These are phyloP conservation scores for Aspergillus ellipticus DNA, from an alignment of 495 filamentous ascomycete genomes.

Conservation along the genomic window DNA sequence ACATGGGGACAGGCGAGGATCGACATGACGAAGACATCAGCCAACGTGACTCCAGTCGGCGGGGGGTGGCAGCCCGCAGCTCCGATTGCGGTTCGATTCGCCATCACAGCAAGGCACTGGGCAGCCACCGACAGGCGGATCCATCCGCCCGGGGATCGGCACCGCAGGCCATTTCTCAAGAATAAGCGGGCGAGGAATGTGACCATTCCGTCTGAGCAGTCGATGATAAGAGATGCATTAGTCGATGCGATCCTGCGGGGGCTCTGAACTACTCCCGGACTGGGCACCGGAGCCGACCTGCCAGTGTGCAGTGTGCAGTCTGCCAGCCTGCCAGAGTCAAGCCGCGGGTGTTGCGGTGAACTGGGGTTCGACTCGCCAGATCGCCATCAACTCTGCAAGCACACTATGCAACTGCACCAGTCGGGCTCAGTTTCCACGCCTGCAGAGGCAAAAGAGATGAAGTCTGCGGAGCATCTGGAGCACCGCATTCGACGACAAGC, in stretches of 20 bases:
- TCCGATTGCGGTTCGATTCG: background rate
- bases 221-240: background rate
- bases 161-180: no score
- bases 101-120: background rate
- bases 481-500: no score
- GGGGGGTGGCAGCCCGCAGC: background rate
- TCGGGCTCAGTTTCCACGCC: no score
- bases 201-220: background rate
- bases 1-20: background rate
- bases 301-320: no score
- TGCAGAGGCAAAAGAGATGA: no score
- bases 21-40: slow-evolving; percentile 5
- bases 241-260: background rate
- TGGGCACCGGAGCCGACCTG: background rate
- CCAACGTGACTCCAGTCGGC: background rate
- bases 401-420: no score
- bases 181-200: background rate
- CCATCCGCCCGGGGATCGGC: background rate
- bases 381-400: no score
- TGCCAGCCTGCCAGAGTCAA: no score
- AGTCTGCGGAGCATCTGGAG: no score
- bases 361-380: no score
- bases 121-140: background rate
- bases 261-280: background rate
- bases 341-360: no score